Conservation (phyloP, 192 early-diverging fungal genomes). For the Coemansia sp. region DNA sequence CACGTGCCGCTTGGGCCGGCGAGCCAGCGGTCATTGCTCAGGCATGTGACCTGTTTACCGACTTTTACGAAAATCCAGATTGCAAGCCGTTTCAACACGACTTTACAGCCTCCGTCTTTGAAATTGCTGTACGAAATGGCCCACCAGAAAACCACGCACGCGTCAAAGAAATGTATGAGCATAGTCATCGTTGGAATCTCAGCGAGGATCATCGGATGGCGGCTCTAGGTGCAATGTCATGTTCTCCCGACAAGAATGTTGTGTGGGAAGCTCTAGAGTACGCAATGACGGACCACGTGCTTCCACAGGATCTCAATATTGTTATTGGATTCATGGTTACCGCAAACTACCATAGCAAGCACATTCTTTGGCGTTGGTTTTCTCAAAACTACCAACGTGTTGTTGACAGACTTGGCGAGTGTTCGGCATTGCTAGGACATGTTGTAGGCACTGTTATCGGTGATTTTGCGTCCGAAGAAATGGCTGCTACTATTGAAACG, state of each 20-base stretch:
- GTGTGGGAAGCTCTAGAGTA: slow-evolving; percentile 37
- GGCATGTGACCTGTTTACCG: slow-evolving; percentile 56
- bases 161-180: slow-evolving; percentile 47
- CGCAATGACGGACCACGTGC: slow-evolving; percentile 33
- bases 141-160: slow-evolving; percentile 39
- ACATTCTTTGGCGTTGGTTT: slow-evolving; percentile 63
- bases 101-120: slow-evolving; percentile 57
- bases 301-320: slow-evolving; percentile 49
- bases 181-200: slow-evolving; percentile 43
- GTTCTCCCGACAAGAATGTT: slow-evolving; percentile 40
- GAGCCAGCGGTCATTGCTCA: slow-evolving; percentile 56
- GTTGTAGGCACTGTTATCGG: slow-evolving; percentile 61
- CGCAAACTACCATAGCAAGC: slow-evolving; percentile 51
- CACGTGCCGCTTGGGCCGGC: slow-evolving; percentile 57
- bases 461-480: slow-evolving; percentile 55
- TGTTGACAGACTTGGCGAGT: slow-evolving; percentile 57
- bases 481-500: slow-evolving; percentile 54
- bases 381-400: slow-evolving; percentile 54
- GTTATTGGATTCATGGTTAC: slow-evolving; percentile 62
- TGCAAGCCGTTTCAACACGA: slow-evolving; percentile 56
- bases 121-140: slow-evolving; percentile 57
- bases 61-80: slow-evolving; percentile 58
- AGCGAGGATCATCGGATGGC: slow-evolving; percentile 58
- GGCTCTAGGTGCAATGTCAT: slow-evolving; percentile 59
- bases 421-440: slow-evolving; percentile 59